phyloP scores from a whole-genome alignment of 2,329 filamentous ascomycete genomes.

The Aureobasidium subglaciale region DNA sequence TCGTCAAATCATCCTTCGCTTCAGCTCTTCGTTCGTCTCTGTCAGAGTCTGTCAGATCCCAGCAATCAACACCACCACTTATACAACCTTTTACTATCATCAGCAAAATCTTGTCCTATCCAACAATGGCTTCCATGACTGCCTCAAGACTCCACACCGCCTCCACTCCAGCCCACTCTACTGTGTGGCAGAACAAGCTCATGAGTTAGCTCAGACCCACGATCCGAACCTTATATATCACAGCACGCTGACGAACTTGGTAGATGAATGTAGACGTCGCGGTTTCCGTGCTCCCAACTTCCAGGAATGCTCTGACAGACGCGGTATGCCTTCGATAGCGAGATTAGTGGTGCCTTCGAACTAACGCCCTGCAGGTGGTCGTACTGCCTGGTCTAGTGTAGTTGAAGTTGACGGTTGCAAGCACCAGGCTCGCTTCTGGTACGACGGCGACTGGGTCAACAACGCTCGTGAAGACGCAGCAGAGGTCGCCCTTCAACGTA shows the following conservation, averaged over 20 bases:
- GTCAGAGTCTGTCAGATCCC: background rate
- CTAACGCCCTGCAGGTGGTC: constrained; percentile 55
- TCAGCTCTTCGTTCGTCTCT: background rate
- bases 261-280: constrained; percentile 39
- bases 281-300: constrained; percentile 16
- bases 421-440: constrained; percentile 77
- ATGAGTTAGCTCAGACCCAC: constrained; percentile 24
- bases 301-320: constrained; percentile 15
- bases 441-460: constrained; percentile 79
- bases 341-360: background rate
- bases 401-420: constrained; percentile 63
- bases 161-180: constrained; percentile 16
- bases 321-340: constrained; percentile 4
- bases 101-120: background rate
- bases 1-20: background rate
- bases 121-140: constrained; percentile 16
- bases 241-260: constrained; percentile 9
- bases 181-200: constrained; percentile 24
- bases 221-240: background rate
- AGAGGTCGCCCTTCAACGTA: constrained; percentile 62
- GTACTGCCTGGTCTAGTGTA: constrained; percentile 82
- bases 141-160: constrained; percentile 13
- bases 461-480: constrained; percentile 90
- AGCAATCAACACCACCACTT: background rate
- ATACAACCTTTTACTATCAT: too few relatives aligned